Base-by-base conservation (phyloP, 768 basidiomycete genomes). In the Phylloporus rhodoxanthus region DNA sequence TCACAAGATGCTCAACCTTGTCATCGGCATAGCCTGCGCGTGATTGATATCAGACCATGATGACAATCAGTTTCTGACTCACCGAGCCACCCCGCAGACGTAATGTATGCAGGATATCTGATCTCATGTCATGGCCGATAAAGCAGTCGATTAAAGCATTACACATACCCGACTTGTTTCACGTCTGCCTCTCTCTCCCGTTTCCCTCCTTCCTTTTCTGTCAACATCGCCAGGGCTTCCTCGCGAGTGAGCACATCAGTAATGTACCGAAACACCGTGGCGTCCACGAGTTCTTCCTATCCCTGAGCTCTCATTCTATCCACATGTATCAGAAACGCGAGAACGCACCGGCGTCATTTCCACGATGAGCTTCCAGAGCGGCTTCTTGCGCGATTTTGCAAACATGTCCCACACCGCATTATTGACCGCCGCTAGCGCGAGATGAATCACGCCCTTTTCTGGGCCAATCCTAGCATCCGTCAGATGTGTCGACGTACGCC, bases 381-480 rank as follows among this genome's bases (percentile, higher is more conserved):
- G 91, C 71, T 95, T 94, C 51, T 78, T 74, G 57, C 85, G 70
- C 29, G 84, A 73, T 38, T 81, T 78, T 3, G 90, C 87, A 59
- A 81, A 91, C 80, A 92, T 82, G 60, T 95, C 93, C 92, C 91
- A 95, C 8, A 94, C 62, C 1, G 91, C 92, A 61, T 94, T 94
- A 64, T 89, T 79, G 14, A 95, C 89, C 2, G 90, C 89, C 1
- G 83, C 89, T 1, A 87, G 80, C 2, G 91, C 88, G 43, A 94
- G 83, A 63, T 91, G 87, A 52, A 95, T 92, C 3, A 94, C 85
- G 43, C 91, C 92, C 68, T 94, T 94, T 64, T 94, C 91, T 1
- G 91, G 91, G 5, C 91, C 91, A 57, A 92, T 85, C 86, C 84
- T 28, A 4, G 10, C 19, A 8, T 29, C 49, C 26, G 28, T 17